phyloP scores from a whole-genome alignment of 176 grass and related monocot species.

The Thinopyrum elongatum region DNA sequence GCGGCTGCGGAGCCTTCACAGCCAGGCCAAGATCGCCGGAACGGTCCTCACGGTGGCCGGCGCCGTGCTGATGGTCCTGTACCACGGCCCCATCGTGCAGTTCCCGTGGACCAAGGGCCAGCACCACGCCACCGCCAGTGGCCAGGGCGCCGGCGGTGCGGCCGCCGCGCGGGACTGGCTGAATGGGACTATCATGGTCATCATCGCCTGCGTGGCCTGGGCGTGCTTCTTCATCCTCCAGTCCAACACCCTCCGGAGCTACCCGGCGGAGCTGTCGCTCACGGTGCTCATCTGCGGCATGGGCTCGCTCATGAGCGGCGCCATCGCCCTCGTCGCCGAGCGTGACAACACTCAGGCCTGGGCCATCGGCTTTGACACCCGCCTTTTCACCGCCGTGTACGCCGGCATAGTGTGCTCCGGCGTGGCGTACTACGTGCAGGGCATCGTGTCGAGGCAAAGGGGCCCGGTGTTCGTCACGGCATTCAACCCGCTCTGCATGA shows the following conservation, averaged over 20 bases:
- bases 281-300: constrained; percentile 73
- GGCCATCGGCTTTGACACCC: constrained; percentile 84
- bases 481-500: constrained; percentile 99
- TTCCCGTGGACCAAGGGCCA: constrained; percentile 69
- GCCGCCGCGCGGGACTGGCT: constrained; percentile 42
- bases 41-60: constrained; percentile 62
- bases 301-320: constrained; percentile 59
- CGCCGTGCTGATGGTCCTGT: constrained; percentile 87
- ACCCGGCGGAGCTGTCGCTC: constrained; percentile 73
- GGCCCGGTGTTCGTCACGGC: constrained; percentile 94
- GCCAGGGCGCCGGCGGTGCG: not conserved
- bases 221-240: constrained; percentile 84
- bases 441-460: constrained; percentile 65
- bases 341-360: constrained; percentile 55
- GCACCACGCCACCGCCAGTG: constrained; percentile 17
- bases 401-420: constrained; percentile 89
- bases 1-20: constrained; percentile 54
- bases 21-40: constrained; percentile 86
- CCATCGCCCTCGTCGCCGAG: constrained; percentile 66
- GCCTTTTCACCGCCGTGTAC: constrained; percentile 80
- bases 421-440: constrained; percentile 90
- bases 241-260: constrained; percentile 62
- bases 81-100: constrained; percentile 66
- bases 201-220: constrained; percentile 69
- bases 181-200: constrained; percentile 59